Evolutionary conservation across 73 alveolate species (phyloP), one percentile per base, ranked within the genome.

Genomic region (Breviolum minutum): DNA sequence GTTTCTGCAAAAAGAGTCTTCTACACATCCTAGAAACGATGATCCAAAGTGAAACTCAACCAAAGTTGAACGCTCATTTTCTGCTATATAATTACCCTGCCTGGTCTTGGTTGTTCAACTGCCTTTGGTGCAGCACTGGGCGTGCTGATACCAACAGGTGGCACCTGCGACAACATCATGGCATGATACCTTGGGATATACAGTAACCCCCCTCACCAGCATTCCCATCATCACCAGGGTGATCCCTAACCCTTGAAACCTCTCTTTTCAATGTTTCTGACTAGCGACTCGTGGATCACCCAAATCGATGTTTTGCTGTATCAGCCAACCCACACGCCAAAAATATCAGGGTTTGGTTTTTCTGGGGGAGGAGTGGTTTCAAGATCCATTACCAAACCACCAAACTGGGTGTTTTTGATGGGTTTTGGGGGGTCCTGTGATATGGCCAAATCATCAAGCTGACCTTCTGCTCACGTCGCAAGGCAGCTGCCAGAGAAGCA

Each of bases 401-500:
- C 54, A 40, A 40, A 40, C 54, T 40, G 0, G 54, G 54, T 40
- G 0, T 40, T 40, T 40, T 3, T 40, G 3, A 40, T 40, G 54
- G 54, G 0, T 3, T 40, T 40, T 40, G 0, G 54, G 54, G 54
- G 54, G 5, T 40, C 54, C 54, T 3, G 3, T n/a, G 54, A 40
- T 40, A 40, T 40, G 54, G 54, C 26, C 40, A 71, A 6, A 12
- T 30, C 60, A 60, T 8, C 27, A 10, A 24, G 7, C 87, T 16
- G 71, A 81, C 92, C 92, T 83, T 83, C 61, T 60, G 73, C 76
- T 83, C 92, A 20, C 92, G 94, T 63, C 79, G 11, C 80, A 86
- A 29, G 63, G 94, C 94, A 27, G 94, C 94, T 26, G 64, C 77
- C 80, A 86, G 80, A 30, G 94, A 86, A 40, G 94, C 77, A 29